phyloP scores from a whole-genome alignment of 345 rosid genomes.

The Salix koriyanagi region DNA sequence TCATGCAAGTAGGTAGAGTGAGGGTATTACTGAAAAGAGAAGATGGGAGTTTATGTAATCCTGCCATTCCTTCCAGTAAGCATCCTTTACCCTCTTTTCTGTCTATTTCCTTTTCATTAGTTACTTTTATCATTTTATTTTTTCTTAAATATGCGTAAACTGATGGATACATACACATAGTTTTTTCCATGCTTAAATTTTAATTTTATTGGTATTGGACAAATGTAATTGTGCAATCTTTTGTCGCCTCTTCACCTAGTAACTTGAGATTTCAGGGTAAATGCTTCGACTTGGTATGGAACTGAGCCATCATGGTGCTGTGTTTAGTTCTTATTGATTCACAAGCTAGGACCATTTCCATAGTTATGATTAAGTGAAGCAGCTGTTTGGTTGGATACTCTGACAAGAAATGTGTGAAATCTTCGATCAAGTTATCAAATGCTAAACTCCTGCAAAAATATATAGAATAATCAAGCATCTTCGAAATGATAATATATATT shows the following conservation, averaged over 20 bases:
- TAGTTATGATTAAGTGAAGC: neutral
- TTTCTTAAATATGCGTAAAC: neutral
- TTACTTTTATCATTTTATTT: neutral
- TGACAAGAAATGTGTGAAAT: neutral
- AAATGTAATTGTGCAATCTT: neutral
- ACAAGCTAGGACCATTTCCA: neutral
- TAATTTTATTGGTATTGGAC: neutral
- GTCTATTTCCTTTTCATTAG: neutral
- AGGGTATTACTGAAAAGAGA: slow-evolving; percentile 73
- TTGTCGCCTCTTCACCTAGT: neutral
- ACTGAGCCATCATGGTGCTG: neutral
- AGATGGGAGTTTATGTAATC: slow-evolving; percentile 75
- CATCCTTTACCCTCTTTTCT: neutral
- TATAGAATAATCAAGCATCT: neutral
- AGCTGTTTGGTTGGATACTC: neutral
- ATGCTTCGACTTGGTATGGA: neutral
- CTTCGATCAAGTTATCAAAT: neutral
- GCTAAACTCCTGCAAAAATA: neutral
- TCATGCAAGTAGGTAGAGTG: slow-evolving; percentile 91
- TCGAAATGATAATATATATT: neutral
- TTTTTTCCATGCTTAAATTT: neutral
- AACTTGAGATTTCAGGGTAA: neutral
- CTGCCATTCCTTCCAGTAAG: slow-evolving; percentile 78
- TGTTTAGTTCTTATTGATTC: neutral
- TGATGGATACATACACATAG: neutral